Evolutionary conservation across 345 rosid species (phyloP), one percentile per base, ranked within the genome.

Genomic region (Euphorbia pulcherrima): DNA sequence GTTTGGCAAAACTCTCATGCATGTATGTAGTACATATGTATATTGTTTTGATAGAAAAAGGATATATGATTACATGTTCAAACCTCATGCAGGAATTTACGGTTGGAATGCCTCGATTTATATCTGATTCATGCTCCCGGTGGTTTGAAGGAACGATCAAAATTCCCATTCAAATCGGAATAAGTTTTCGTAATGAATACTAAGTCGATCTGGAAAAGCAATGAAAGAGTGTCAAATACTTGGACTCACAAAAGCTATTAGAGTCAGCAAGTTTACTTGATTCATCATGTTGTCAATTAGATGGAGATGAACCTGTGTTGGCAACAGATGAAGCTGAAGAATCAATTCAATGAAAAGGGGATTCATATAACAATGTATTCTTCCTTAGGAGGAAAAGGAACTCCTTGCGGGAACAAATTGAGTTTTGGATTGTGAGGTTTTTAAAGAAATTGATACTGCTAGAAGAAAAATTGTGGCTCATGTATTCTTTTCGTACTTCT

Each of bases 51-150:
- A n/a, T n/a, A n/a, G n/a, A n/a, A n/a, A n/a, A n/a, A n/a, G n/a
- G n/a, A n/a, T n/a, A n/a, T n/a, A n/a, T n/a, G n/a, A n/a, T n/a
- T n/a, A n/a, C n/a, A n/a, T n/a, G n/a, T n/a, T n/a, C n/a, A n/a
- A n/a, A n/a, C n/a, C n/a, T n/a, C n/a, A n/a, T n/a, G n/a, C n/a
- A n/a, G n/a, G 80, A 84, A 71, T 63, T 60, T 84, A 53, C 72
- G 74, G 65, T 47, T 71, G 28, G 81, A 78, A 41, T 78, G 80
- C 23, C 68, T 84, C 28, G 88, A 84, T 53, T 72, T 78, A 23
- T 75, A 82, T 57, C 80, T 81, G 0, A 77, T 84, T 56, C 87
- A 84, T 54, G 81, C 69, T 69, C 87, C 87, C 0, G 74, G 75
- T 54, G 81, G 78, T 54, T 47, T 79, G 64, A 79, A 63, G 57